These are phyloP conservation scores for Acer yangbiense DNA, from an alignment of 345 rosid species.

Conservation along the genomic window DNA sequence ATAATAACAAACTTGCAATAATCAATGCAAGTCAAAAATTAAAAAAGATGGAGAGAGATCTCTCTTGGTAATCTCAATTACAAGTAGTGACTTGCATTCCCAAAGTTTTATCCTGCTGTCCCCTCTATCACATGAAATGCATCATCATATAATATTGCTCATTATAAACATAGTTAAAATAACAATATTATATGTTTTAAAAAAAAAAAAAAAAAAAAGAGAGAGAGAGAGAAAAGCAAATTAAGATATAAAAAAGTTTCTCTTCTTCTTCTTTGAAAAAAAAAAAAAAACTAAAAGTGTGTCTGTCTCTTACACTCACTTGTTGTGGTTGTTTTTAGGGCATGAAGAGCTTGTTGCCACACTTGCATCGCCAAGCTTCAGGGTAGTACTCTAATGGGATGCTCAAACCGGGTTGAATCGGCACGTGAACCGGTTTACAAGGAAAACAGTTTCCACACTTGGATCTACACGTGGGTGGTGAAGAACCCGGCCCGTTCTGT, in stretches of 20 bases:
- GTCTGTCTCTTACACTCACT: background rate
- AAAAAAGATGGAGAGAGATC: constrained; percentile 17
- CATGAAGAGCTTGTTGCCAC: constrained; percentile 78
- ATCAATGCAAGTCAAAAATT: constrained; percentile 21
- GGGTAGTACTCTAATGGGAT: constrained; percentile 88
- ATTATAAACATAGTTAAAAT: constrained; percentile 15
- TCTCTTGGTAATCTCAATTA: constrained; percentile 35
- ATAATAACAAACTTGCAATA: constrained; percentile 24
- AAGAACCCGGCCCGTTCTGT: constrained; percentile 66
- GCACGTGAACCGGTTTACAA: constrained; percentile 85
- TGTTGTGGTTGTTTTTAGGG: constrained; percentile 38
- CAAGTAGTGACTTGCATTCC: constrained; percentile 40
- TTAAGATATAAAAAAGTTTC: background rate
- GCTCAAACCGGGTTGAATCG: constrained; percentile 74
- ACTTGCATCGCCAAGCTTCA: constrained; percentile 99
- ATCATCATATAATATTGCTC: constrained; percentile 4
- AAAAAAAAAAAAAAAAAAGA: too few relatives aligned
- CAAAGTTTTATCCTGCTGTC: constrained; percentile 31
- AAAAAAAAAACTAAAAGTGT: background rate
- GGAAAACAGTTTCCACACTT: constrained; percentile 85
- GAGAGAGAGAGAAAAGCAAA: too few relatives aligned
- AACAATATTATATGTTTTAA: background rate
- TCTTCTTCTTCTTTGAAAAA: background rate
- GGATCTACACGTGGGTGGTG: constrained; percentile 88
- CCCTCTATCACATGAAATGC: constrained; percentile 20